phyloP scores from a whole-genome alignment of 2,329 filamentous ascomycete genomes.

The Epichloe elymi region DNA sequence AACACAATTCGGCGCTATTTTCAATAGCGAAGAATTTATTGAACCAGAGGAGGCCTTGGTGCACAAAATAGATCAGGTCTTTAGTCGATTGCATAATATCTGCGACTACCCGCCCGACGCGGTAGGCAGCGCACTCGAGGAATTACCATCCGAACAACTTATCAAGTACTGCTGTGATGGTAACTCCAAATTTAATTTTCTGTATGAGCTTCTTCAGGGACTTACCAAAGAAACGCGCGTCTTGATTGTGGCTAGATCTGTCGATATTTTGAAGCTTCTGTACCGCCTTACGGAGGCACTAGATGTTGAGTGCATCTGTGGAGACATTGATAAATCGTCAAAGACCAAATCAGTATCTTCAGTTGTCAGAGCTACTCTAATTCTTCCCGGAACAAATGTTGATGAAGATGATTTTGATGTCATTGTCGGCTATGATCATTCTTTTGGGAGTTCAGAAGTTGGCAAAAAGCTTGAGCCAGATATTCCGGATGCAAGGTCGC shows the following conservation, averaged over 20 bases:
- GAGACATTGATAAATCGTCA: constrained; percentile 15
- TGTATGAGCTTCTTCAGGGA: constrained; percentile 38
- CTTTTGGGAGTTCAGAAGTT: constrained; percentile 26
- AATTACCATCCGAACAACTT: constrained; percentile 26
- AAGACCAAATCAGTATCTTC: constrained; percentile 18
- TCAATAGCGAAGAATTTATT: constrained; percentile 25
- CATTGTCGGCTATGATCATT: constrained; percentile 41
- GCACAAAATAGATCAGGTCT: constrained; percentile 35
- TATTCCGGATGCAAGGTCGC: constrained; percentile 15
- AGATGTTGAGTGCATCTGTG: constrained; percentile 21
- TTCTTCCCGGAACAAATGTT: constrained; percentile 25
- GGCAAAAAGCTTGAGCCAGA: constrained; percentile 3
- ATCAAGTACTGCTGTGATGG: constrained; percentile 41
- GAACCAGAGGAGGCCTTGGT: constrained; percentile 28
- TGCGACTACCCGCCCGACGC: constrained; percentile 45
- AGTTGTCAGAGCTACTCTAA: constrained; percentile 28
- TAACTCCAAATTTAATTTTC: constrained; percentile 47
- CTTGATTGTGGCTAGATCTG: constrained; percentile 39
- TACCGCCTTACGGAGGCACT: constrained; percentile 32
- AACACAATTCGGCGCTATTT: constrained; percentile 30
- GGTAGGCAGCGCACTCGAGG: constrained; percentile 27
- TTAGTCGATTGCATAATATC: constrained; percentile 37
- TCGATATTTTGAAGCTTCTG: constrained; percentile 37
- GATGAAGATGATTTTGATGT: constrained; percentile 31
- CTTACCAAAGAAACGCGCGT: constrained; percentile 33